Evolutionary conservation across 495 filamentous ascomycete species (phyloP), one percentile per base, ranked within the genome.

Genomic region (Xylaria cubensis): DNA sequence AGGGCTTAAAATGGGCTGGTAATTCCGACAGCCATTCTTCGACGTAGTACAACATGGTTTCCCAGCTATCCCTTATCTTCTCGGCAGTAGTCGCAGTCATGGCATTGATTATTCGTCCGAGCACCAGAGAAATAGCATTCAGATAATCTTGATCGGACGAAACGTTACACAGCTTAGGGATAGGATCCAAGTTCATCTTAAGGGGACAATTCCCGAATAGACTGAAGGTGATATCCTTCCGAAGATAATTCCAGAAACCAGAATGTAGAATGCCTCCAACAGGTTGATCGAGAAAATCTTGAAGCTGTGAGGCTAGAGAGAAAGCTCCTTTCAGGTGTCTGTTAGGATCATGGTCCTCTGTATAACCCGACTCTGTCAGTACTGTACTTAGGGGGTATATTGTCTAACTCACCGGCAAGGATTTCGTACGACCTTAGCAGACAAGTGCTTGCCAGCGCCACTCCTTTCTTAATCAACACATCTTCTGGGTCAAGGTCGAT

Each of bases 391-490:
- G 53, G 32, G 44, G 32, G 6, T n/a, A 6, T 32, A 36, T 9
- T 15, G 3, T 12, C 44, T 48, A 15, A 13, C 50, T 67, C 65
- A 67, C 65, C 65, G 32, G 50, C 34, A n/a, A 84, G 77, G 24
- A 84, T 83, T 67, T 84, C 81, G 72, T 81, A 83, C 3, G 79
- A 82, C 29, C 80, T 71, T 19, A 84, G 61, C 13, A 84, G 73
- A 56, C 82, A 84, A 3, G 80, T 82, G 1, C 80, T 76, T 2
- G 80, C 82, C 1, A 84, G 67, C 0, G 76, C 75, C 41, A 78
- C 75, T 0, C 76, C 81, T 29, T 72, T 74, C n/a, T 59, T 65
- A n/a, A 77, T 50, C n/a, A 67, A 56, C 48, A 76, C 66, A 32
- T 62, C 75, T 24, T 73, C 67, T 17, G 72, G 58, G 26, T 72